Conservation (phyloP, 1,284 basidiomycete species). For the Moniliella sp. region DNA sequence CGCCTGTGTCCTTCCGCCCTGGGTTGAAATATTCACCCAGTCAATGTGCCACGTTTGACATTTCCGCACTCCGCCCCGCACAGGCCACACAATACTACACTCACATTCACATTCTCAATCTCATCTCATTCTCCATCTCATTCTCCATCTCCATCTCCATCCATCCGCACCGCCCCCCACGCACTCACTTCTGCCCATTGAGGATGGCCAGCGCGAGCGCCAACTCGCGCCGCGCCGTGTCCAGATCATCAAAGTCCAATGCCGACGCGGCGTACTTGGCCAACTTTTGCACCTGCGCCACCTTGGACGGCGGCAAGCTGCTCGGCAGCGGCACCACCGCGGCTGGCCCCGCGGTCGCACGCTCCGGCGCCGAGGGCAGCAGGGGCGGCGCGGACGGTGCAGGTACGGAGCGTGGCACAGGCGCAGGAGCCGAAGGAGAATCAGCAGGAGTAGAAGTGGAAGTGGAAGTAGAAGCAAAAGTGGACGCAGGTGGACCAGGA, state of each 20-base stretch:
- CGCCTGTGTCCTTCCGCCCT: no score
- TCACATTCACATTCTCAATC: no score
- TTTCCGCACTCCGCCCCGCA: no score
- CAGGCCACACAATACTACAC: no score
- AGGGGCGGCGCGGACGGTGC: conserved; percentile 1
- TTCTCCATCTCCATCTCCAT: no score
- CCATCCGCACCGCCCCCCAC: not conserved
- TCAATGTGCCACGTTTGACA: no score
- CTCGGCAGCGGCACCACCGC: conserved; percentile 48
- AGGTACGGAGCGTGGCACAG: no score
- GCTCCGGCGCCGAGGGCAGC: conserved; percentile 6
- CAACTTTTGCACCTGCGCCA: conserved; percentile 16
- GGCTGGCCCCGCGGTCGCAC: conserved; percentile 5
- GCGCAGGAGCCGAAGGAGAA: no score
- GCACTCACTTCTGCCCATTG: conserved; percentile 15
- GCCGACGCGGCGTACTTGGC: conserved; percentile 23
- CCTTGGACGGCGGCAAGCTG: conserved; percentile 5
- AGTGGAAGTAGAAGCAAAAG: no score
- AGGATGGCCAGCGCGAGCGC: conserved; percentile 19
- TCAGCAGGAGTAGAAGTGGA: no score
- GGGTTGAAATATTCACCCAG: no score
- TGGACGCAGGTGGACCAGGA: no score
- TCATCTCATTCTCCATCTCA: conserved; percentile 1
- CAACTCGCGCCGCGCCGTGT: conserved; percentile 20
- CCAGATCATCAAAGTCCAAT: conserved; percentile 29